phyloP scores from a whole-genome alignment of 192 early-diverging fungal species.

The Spizellomyces punctatus region DNA sequence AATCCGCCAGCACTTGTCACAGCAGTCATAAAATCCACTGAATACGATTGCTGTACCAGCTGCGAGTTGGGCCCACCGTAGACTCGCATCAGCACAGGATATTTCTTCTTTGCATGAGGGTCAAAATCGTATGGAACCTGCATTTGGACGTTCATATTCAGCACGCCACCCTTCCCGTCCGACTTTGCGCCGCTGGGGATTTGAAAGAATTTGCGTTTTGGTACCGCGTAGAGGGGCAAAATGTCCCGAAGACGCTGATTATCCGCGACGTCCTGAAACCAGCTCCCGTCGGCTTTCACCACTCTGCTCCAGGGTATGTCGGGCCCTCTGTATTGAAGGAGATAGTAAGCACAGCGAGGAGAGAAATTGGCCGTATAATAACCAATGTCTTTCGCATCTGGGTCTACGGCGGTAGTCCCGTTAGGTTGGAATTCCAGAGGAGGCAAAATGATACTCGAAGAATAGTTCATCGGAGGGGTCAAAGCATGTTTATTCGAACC shows the following conservation, averaged over 20 bases:
- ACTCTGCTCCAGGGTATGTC: constrained; percentile 58
- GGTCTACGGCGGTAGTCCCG: neutral
- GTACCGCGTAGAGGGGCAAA: constrained; percentile 62
- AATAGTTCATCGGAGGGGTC: constrained; percentile 37
- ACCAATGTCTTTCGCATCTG: constrained; percentile 44
- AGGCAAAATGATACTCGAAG: neutral
- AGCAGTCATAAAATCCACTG: constrained; percentile 47
- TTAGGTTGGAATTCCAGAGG: constrained; percentile 3
- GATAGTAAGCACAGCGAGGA: constrained; percentile 68
- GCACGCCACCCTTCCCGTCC: constrained; percentile 10
- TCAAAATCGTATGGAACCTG: constrained; percentile 82
- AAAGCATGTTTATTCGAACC: constrained; percentile 32
- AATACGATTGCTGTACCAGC: constrained; percentile 43
- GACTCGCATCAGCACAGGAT: constrained; percentile 86
- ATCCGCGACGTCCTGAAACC: neutral
- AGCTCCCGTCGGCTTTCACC: neutral
- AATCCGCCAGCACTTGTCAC: constrained; percentile 50
- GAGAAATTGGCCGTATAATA: constrained; percentile 78
- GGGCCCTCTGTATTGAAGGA: constrained; percentile 81
- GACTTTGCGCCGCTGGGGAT: constrained; percentile 38
- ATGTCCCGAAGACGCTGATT: constrained; percentile 53
- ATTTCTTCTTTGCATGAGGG: constrained; percentile 50
- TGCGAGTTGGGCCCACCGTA: constrained; percentile 91
- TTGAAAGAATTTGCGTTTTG: constrained; percentile 50
- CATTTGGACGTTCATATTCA: constrained; percentile 77